phyloP scores from a whole-genome alignment of 1,284 basidiomycete species.

The Ustilago hordei region DNA sequence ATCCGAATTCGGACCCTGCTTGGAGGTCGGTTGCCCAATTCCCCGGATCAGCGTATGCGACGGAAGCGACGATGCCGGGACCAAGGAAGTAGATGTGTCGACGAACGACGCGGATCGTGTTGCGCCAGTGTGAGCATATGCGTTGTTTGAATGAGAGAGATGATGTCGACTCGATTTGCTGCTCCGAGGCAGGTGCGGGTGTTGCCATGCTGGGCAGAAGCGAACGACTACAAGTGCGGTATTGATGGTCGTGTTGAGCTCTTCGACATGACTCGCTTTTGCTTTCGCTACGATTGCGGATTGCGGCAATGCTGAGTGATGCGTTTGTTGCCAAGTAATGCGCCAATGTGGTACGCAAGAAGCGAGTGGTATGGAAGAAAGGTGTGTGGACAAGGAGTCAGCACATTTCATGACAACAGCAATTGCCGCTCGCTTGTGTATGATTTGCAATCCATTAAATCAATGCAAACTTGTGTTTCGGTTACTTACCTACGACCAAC shows the following conservation, averaged over 20 bases:
- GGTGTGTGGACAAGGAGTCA: background rate
- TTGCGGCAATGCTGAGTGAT: background rate
- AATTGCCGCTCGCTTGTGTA: background rate
- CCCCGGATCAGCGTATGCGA: constrained; percentile 64
- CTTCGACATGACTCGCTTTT: constrained; percentile 11
- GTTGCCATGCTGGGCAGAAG: constrained; percentile 1
- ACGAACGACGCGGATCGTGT: constrained; percentile 27
- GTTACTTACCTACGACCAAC: too few species aligned
- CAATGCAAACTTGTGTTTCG: background rate
- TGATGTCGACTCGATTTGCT: constrained; percentile 3
- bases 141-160: constrained; percentile 17
- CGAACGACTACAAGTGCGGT: constrained; percentile 6
- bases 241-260: constrained; percentile 1
- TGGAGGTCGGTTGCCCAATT: constrained; percentile 69
- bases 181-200: constrained; percentile 1
- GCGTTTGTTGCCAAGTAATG: background rate
- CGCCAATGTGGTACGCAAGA: background rate
- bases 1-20: constrained; percentile 74
- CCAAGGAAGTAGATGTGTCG: constrained; percentile 59
- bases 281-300: background rate
- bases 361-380: background rate
- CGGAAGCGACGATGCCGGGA: constrained; percentile 61
- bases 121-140: constrained; percentile 17
- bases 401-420: background rate
- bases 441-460: background rate